Evolutionary conservation across 805 yeast species (phyloP), one percentile per base, ranked within the genome.

Genomic region (Metschnikowia baotianmanensis): DNA sequence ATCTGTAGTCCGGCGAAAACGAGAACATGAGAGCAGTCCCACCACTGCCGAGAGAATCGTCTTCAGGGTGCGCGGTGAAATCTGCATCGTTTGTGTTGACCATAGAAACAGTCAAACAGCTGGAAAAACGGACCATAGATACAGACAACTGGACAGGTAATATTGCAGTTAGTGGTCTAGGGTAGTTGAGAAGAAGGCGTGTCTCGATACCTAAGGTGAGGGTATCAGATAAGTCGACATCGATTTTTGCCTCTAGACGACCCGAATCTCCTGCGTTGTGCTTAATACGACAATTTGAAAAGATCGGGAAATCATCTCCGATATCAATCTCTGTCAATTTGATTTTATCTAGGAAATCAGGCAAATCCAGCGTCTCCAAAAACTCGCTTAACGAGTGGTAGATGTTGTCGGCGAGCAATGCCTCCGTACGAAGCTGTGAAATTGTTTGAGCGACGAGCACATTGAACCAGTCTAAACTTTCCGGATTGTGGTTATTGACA

Each of bases 381-480:
- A 86, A 78, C 36, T 76, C 79, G 53, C 86, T 82, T 36, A 93
- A 67, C 1, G 89, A 81, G 49, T 85, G 83, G 46, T 90, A 80
- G 19, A 93, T 84, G 58, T 88, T 89, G 58, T 93, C 93, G 35
- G 89, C 80, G 30, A 77, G 71, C 42, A 87, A 65, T 0, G 98
- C 98, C 58, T 93, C 98, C n/a, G 82, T 76, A 42, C 99, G 76
- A 46, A 89, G 74, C 48, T 90, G 96, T 23, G 86, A 78, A 19
- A 93, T 80, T 6, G 89, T 82, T 59, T 93, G 97, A 0, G 97
- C 99, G 15, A 93, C 76, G 26, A 93, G 69, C 1, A 93, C 97
- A 50, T 91, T 93, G 61, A 93, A 88, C 99, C 99, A 93, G 60
- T 93, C 99, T 45, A 93, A 66, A 0, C 96, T 84, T 65, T 93